Evolutionary conservation across 257 asterid genomes (phyloP), one percentile per base, ranked within the genome.

Genomic region (Catharanthus roseus): DNA sequence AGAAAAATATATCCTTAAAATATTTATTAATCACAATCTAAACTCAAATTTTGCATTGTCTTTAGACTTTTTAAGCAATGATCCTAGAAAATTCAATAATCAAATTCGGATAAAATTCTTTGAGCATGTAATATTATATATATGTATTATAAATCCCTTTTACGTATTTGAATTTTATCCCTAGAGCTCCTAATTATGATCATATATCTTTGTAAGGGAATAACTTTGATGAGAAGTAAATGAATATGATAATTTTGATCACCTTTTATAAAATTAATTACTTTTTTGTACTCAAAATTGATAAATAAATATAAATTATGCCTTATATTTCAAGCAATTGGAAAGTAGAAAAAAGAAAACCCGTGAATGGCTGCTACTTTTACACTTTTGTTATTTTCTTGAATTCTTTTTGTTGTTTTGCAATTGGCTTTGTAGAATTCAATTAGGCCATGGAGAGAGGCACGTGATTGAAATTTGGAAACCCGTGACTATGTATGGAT

Each of bases 361-460:
- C 78, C 75, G 81, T 77, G 81, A 72, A 75, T 61, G 77, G 68
- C 81, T 68, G 24, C 68, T 72, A n/a, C n/a, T 61, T 49, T 44
- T 67, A 3, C 33, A 34, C 34, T 50, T 65, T 47, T 10, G 54
- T 71, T 55, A 4, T 39, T 5, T 66, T 53, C n/a, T n/a, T n/a
- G n/a, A n/a, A n/a, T 39, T 54, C 44, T 8, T 38, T 53, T 38
- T 53, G 21, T 73, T 50, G 5, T 44, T 49, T 64, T 23, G 26
- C 41, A 13, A 26, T 19, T 26, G 56, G 47, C 38, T 54, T 42
- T 21, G 13, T 39, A 38, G 54, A 10, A 18, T 19, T 9, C 21
- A 10, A 18, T 19, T 9, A 36, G 67, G 3, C 3, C 0, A n/a
- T n/a, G n/a, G n/a, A n/a, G 0, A 8, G 58, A 36, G 60, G n/a